A percentile compares a stretch with the other conserved stretches of the same genome.
Conservation (phyloP, 139 green algal species). For the Auxenochlorella pyrenoidosa region DNA sequence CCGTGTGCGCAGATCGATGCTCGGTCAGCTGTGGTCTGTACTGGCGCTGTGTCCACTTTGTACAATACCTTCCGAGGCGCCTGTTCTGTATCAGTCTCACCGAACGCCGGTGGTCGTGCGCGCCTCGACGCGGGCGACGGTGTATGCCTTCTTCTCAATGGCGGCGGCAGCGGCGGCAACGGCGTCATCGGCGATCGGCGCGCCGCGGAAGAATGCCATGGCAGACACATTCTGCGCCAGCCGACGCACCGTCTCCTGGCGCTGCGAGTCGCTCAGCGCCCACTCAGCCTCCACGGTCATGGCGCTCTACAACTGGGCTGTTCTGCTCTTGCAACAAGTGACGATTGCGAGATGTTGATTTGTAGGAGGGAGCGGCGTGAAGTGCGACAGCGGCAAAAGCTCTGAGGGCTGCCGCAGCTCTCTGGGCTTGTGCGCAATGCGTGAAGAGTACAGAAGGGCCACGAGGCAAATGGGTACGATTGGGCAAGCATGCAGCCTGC, state of each 20-base stretch:
- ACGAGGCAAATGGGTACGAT: neutral
- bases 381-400: neutral
- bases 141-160: constrained; percentile 87
- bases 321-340: too few species aligned
- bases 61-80: neutral
- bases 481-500: neutral
- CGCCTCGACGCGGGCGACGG: constrained; percentile 77
- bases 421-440: neutral
- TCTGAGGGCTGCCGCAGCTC: too few species aligned
- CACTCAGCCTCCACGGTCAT: constrained; percentile 56
- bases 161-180: constrained; percentile 46
- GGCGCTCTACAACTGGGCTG: neutral
- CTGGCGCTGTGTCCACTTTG: too few species aligned
- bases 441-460: neutral
- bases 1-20: too few species aligned
- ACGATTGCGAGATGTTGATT: too few species aligned
- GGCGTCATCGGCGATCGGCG: constrained; percentile 54
- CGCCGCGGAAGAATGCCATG: constrained; percentile 67
- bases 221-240: constrained; percentile 66
- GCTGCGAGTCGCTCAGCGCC: constrained; percentile 62
- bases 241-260: constrained; percentile 67
- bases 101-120: constrained; percentile 82
- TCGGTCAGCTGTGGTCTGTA: too few species aligned
- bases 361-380: neutral
- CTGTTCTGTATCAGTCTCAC: constrained; percentile 50